These are phyloP conservation scores for Aeminium ludgeri DNA, from an alignment of 495 filamentous ascomycete genomes.

Conservation along the genomic window DNA sequence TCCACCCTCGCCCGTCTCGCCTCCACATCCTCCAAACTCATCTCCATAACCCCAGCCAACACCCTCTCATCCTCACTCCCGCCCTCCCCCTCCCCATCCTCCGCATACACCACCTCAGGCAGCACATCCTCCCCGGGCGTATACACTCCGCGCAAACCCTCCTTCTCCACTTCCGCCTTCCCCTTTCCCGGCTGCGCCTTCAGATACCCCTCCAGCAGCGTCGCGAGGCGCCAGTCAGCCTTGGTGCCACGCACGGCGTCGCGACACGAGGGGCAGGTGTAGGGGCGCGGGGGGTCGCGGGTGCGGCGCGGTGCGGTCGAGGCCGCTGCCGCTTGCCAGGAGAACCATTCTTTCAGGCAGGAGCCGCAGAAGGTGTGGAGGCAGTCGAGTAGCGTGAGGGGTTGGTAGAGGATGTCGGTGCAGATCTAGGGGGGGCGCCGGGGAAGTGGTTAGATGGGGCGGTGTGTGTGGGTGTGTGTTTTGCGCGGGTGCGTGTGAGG, in stretches of 20 bases:
- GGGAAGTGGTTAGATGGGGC: too few species aligned
- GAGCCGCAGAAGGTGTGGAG: slow-evolving; percentile 93
- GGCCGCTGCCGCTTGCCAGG: slow-evolving; percentile 40
- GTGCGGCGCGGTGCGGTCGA: slow-evolving; percentile 16
- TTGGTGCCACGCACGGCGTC: slow-evolving; percentile 63
- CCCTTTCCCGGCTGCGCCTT: slow-evolving; percentile 54
- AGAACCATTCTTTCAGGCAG: slow-evolving; percentile 90
- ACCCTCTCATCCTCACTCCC: slow-evolving; percentile 48
- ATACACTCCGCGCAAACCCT: slow-evolving; percentile 51
- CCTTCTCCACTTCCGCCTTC: slow-evolving; percentile 49
- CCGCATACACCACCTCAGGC: slow-evolving; percentile 32
- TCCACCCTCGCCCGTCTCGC: slow-evolving; percentile 27
- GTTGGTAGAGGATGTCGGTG: slow-evolving; percentile 88
- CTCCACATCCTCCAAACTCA: slow-evolving; percentile 55
- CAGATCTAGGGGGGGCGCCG: too few species aligned
- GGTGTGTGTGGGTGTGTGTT: too few species aligned
- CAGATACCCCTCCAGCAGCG: slow-evolving; percentile 65
- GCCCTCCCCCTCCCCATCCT: slow-evolving; percentile 33
- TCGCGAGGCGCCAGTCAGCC: slow-evolving; percentile 69
- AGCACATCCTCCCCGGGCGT: slow-evolving; percentile 62
- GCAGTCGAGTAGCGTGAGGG: slow-evolving; percentile 89
- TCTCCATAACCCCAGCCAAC: slow-evolving; percentile 48
- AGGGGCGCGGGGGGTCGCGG: slow-evolving; percentile 40
- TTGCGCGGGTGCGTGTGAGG: too few species aligned
- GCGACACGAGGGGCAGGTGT: slow-evolving; percentile 89